These are phyloP conservation scores for Klebsormidium nitens DNA, from an alignment of 139 green algal genomes.

Conservation along the genomic window DNA sequence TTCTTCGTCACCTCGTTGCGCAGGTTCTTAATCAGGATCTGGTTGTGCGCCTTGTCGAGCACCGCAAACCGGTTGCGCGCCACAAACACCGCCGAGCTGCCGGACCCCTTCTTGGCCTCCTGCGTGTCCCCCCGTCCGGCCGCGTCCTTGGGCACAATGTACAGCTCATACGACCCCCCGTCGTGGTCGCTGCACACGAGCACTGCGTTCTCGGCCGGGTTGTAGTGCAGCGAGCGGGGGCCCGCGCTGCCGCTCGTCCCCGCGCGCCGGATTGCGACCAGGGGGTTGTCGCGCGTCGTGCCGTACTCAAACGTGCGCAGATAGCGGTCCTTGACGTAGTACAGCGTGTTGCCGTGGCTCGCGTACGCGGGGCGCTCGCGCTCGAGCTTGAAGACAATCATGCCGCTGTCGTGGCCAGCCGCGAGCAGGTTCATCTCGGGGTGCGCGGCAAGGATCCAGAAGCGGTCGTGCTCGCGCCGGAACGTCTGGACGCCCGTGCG, in stretches of 20 bases:
- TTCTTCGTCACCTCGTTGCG: constrained; percentile 98
- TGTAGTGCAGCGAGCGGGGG: constrained; percentile 79
- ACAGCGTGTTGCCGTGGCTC: constrained; percentile 72
- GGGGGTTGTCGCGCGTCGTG: constrained; percentile 78
- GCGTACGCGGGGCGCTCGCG: constrained; percentile 89
- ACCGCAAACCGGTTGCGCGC: constrained; percentile 97
- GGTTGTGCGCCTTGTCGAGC: constrained; percentile 80
- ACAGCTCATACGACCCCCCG: constrained; percentile 93
- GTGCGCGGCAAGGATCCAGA: constrained; percentile 89
- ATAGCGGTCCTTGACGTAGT: constrained; percentile 98
- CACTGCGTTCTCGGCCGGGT: constrained; percentile 94
- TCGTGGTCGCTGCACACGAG: constrained; percentile 85
- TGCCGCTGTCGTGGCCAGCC: constrained; percentile 96
- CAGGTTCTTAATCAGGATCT: constrained; percentile 90
- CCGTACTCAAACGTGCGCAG: constrained; percentile 83
- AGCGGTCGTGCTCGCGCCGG: constrained; percentile 58
- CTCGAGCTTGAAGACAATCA: constrained; percentile 99
- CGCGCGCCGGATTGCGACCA: constrained; percentile 74
- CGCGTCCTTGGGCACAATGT: constrained; percentile 80
- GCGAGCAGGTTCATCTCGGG: constrained; percentile 97
- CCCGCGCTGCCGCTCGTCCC: constrained; percentile 31
- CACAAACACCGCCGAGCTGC: constrained; percentile 87
- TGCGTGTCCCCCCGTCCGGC: constrained; percentile 31
- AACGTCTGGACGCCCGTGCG: constrained; percentile 95
- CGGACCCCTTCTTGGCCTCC: constrained; percentile 78